Conservation (phyloP, 768 basidiomycete genomes). For the Stropharia rugosoannulata region DNA sequence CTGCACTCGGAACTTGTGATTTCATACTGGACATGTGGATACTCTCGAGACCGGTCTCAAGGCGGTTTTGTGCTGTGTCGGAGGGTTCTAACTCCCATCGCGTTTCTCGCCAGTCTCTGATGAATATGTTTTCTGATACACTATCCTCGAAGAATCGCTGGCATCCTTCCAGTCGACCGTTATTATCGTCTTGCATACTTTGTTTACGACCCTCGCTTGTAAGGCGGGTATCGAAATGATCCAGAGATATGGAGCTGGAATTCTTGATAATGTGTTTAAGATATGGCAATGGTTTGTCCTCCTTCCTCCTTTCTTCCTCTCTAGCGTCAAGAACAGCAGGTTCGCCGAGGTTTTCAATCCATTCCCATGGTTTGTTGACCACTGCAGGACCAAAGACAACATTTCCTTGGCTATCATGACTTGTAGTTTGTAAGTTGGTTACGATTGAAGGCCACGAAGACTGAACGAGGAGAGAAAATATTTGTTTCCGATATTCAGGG, state of each 20-base stretch:
- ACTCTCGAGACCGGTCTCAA: slow-evolving; percentile 19
- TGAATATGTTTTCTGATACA: slow-evolving; percentile 62
- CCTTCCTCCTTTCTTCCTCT: slow-evolving; percentile 39
- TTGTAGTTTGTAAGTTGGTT: slow-evolving; percentile 55
- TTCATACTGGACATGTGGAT: slow-evolving; percentile 10
- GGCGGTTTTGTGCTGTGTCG: slow-evolving; percentile 13
- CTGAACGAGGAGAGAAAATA: slow-evolving; percentile 58
- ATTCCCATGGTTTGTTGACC: slow-evolving; percentile 82
- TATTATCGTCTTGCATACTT: slow-evolving; percentile 24
- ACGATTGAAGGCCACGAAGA: slow-evolving; percentile 51
- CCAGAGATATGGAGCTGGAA: slow-evolving; percentile 68
- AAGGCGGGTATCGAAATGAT: slow-evolving; percentile 62
- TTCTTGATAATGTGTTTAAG: slow-evolving; percentile 52
- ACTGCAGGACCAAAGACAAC: slow-evolving; percentile 51
- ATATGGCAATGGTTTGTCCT: slow-evolving; percentile 37
- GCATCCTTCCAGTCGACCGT: slow-evolving; percentile 39
- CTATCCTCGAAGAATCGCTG: slow-evolving; percentile 68
- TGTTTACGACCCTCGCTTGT: slow-evolving; percentile 59
- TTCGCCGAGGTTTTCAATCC: slow-evolving; percentile 78
- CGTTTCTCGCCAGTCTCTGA: slow-evolving; percentile 78
- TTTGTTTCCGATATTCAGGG: slow-evolving; percentile 51
- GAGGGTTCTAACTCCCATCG: slow-evolving; percentile 38
- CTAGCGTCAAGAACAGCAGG: slow-evolving; percentile 40
- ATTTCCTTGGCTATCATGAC: slow-evolving; percentile 54
- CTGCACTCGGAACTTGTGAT: slow-evolving; percentile 25